Percentiles rank a stretch among this genome's conserved stretches.
Conservation (phyloP, 805 yeast genomes). For the Teunomyces funiuensis region DNA sequence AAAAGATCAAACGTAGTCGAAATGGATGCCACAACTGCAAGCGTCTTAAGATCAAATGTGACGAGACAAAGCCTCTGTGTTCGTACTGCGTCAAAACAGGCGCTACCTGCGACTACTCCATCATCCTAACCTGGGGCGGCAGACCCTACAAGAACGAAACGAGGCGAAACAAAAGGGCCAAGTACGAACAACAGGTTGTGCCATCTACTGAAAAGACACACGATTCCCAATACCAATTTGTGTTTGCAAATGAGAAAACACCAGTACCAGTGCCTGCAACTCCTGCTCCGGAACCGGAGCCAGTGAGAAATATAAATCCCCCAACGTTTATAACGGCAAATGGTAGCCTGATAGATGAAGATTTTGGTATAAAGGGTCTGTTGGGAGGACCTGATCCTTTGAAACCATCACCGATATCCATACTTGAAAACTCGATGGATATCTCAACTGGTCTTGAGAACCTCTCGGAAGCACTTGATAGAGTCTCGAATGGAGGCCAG, state of each 20-base stretch:
- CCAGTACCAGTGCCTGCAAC: background rate
- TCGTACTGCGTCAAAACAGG: constrained; percentile 50
- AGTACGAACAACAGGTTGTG: background rate
- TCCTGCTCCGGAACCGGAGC: background rate
- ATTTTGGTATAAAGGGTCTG: background rate
- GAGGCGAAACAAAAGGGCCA: constrained; percentile 28
- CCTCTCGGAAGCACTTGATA: constrained; percentile 25
- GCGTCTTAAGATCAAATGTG: constrained; percentile 64
- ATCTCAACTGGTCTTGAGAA: constrained; percentile 27
- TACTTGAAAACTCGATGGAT: constrained; percentile 13
- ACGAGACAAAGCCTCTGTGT: constrained; percentile 65
- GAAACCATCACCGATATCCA: background rate
- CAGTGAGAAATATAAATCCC: background rate
- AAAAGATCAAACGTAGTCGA: constrained; percentile 46
- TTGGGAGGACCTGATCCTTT: background rate
- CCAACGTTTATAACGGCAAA: background rate
- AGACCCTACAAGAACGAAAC: constrained; percentile 54
- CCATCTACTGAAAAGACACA: background rate
- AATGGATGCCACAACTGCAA: constrained; percentile 65
- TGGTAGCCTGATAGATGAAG: background rate
- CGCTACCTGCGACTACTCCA: constrained; percentile 58
- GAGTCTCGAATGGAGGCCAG: constrained; percentile 25
- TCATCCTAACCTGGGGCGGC: constrained; percentile 74
- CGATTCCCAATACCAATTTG: background rate
- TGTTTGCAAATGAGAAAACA: background rate